phyloP scores from a whole-genome alignment of 164 flowering plant species.

The Echeveria elegans region DNA sequence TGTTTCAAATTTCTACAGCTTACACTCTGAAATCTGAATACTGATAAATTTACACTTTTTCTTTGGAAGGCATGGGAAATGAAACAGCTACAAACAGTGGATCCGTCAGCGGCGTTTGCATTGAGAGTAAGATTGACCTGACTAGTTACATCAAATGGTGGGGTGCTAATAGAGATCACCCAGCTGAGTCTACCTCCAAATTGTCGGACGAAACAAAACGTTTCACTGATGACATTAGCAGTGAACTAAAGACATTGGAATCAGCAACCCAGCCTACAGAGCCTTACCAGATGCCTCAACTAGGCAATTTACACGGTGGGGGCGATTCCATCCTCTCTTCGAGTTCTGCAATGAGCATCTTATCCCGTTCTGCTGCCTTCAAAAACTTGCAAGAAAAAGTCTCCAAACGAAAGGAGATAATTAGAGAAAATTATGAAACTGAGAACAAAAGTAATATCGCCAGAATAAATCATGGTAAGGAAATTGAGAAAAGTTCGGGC shows the following conservation, averaged over 20 bases:
- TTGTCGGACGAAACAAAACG: conserved; percentile 49
- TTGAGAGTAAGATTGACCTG: conserved; percentile 81
- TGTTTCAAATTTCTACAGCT: neutral
- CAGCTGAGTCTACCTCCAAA: conserved; percentile 34
- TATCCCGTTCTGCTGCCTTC: conserved; percentile 74
- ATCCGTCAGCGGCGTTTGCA: conserved; percentile 41
- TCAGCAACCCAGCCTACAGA: conserved; percentile 52
- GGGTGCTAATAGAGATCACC: conserved; percentile 56
- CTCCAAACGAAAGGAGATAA: conserved; percentile 35
- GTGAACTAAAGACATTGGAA: conserved; percentile 64
- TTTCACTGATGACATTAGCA: conserved; percentile 42
- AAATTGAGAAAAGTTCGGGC: conserved; percentile 39
- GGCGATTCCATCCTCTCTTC: conserved; percentile 29
- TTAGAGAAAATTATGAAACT: conserved; percentile 40
- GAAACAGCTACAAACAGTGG: conserved; percentile 59
- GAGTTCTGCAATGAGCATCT: conserved; percentile 62
- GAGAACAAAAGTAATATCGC: conserved; percentile 38
- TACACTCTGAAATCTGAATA: conserved; percentile 1
- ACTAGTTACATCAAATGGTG: conserved; percentile 91
- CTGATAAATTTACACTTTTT: conserved; percentile 10
- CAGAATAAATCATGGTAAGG: conserved; percentile 51
- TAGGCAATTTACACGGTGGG: conserved; percentile 41
- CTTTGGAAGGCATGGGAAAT: conserved; percentile 39
- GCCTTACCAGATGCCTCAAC: conserved; percentile 81
- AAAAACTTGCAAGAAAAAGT: conserved; percentile 69